Base-by-base conservation (phyloP, 1,139 yeast genomes). In the Hemisphaericaspora subhashii region DNA sequence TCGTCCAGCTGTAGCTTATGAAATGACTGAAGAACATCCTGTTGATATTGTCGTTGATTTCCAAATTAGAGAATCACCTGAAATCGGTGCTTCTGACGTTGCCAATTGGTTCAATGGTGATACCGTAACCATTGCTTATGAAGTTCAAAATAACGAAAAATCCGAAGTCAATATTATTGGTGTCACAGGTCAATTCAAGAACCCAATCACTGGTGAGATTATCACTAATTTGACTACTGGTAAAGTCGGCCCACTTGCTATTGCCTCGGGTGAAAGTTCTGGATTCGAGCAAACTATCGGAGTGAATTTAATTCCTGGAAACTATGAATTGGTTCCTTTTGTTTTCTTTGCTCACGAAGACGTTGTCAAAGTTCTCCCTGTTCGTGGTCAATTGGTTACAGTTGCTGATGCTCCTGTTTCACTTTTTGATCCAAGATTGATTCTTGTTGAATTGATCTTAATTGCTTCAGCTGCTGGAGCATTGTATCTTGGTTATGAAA, bases 321-420 rank as follows among this genome's bases (percentile, higher is more conserved):
- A 75, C 51, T 86, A 83, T 55, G 62, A 78, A 45, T 62, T 86
- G 50, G 67, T 75, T 29, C 90, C 95, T 29, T 72, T 76, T 29
- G 58, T 84, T 37, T 80, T 73, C 57, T 68, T 83, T 39, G 70
- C 73, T 35, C 67, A 67, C 52, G 72, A 76, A 28, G 75, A 76
- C 16, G 67, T 77, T 40, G 62, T 83, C 52, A 75, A 78, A 61
- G 68, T 74, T 48, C 68, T 83, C 35, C 78, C 81, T 37, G 77
- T 84, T 31, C 71, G 77, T 52, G 77, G 81, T 35, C 80, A 78
- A 52, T 66, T 81, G 46, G 67, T 86, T 29, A 60, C 69, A 24
- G 74, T 88, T 44, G 60, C 62, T n/a, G 95, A 88, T 50, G 76
- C 74, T 27, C 74, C 83, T 39, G 68, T 88, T 51, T 83, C 95